Percentiles rank a stretch among this genome's conserved stretches.
Evolutionary conservation across 352 stramenopile genomes (phyloP).

Genomic region (Phytopythium kandeliae): DNA sequence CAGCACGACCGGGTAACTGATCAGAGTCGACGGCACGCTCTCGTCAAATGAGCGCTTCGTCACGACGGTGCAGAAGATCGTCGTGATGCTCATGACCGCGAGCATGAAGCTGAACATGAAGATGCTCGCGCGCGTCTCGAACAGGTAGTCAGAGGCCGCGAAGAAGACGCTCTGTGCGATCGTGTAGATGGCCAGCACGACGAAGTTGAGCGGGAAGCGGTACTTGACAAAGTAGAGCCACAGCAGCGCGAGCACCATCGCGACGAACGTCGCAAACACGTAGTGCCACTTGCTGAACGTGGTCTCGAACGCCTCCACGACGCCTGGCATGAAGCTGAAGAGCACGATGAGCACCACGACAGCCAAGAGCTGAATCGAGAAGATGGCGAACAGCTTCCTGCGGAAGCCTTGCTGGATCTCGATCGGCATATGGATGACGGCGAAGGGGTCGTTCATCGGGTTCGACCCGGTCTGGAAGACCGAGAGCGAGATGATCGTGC

Average conservation of each 20-base stretch:
- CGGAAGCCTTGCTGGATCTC: conserved; percentile 67
- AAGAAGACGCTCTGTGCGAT: conserved; percentile 62
- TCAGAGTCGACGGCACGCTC: conserved; percentile 26
- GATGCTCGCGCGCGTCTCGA: conserved; percentile 52
- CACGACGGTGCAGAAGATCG: conserved; percentile 41
- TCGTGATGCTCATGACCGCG: conserved; percentile 56
- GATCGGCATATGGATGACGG: conserved; percentile 62
- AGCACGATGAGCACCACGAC: conserved; percentile 38
- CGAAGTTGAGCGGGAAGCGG: conserved; percentile 64
- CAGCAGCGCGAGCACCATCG: conserved; percentile 48
- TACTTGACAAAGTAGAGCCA: conserved; percentile 78
- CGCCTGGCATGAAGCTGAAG: conserved; percentile 26
- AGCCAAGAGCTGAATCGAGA: conserved; percentile 55
- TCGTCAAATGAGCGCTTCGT: conserved; percentile 32
- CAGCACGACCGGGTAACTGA: conserved; percentile 53
- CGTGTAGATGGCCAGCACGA: conserved; percentile 52
- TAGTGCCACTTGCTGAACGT: conserved; percentile 40
- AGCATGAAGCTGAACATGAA: conserved; percentile 66
- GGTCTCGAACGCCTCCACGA: conserved; percentile 19
- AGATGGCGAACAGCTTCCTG: conserved; percentile 67
- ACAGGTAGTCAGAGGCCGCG: conserved; percentile 41
- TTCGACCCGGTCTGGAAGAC: conserved; percentile 74
- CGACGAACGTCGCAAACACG: conserved; percentile 40
- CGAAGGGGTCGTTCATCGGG: conserved; percentile 63
- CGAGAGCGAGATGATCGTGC: conserved; percentile 69